Percentiles rank a stretch among this genome's conserved stretches.
These are phyloP conservation scores for Chamaenerion angustifolium DNA, from an alignment of 345 rosid species.

Conservation along the genomic window DNA sequence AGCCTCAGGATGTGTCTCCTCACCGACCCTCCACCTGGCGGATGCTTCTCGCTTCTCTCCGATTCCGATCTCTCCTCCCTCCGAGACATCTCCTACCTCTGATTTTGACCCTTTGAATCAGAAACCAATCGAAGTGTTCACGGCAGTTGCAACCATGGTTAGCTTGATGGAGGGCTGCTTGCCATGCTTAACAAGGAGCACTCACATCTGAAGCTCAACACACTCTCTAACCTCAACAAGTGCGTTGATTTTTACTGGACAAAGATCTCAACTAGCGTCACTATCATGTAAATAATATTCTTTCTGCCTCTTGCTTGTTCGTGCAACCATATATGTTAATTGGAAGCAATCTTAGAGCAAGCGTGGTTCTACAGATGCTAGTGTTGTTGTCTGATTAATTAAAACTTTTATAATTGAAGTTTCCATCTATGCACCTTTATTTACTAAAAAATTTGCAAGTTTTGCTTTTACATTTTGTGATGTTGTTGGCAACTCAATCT, in stretches of 20 bases:
- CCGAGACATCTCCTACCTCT: too few species aligned
- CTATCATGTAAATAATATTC: constrained; percentile 49
- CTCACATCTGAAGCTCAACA: constrained; percentile 74
- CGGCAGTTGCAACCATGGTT: constrained; percentile 61
- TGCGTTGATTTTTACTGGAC: constrained; percentile 94
- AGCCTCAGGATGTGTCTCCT: too few species aligned
- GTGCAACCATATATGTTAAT: not conserved
- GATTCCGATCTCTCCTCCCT: too few species aligned
- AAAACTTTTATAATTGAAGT: not conserved
- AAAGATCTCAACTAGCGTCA: constrained; percentile 97
- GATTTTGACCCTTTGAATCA: too few species aligned
- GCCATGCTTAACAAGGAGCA: constrained; percentile 93
- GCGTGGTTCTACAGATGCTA: constrained; percentile 2
- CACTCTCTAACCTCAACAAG: constrained; percentile 72
- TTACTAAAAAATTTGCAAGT: too few species aligned
- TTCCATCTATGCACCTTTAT: too few species aligned
- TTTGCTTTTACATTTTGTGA: too few species aligned
- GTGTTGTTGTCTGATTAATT: not conserved
- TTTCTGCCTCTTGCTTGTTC: not conserved
- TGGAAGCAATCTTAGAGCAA: constrained; percentile 4
- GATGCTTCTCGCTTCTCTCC: too few species aligned
- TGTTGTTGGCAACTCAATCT: too few species aligned
- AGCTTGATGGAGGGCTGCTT: constrained; percentile 83
- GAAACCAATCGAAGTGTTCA: too few species aligned
- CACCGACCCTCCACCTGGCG: too few species aligned